Evolutionary conservation across 1,284 basidiomycete species (phyloP).

Genomic region (Ustilago sp.): DNA sequence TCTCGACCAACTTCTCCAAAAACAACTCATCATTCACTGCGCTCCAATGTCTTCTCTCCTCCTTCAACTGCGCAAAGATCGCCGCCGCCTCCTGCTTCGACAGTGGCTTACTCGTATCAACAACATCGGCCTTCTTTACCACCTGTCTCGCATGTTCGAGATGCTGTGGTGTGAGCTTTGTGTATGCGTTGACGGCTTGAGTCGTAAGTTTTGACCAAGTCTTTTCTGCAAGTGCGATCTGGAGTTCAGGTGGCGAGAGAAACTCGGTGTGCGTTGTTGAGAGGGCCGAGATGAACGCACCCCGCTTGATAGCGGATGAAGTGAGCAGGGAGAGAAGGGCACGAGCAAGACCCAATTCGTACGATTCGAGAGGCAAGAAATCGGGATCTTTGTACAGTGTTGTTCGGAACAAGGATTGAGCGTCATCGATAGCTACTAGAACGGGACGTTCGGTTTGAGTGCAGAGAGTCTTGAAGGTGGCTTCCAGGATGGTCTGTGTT

Average conservation of each 20-base stretch:
- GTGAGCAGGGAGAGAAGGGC: conserved; percentile 52
- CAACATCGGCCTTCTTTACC: conserved; percentile 27
- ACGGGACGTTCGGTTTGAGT: conserved; percentile 79
- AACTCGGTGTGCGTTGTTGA: conserved; percentile 57
- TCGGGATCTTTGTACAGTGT: conserved; percentile 83
- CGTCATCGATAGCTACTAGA: conserved; percentile 86
- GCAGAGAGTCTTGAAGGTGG: conserved; percentile 77
- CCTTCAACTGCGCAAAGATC: conserved; percentile 51
- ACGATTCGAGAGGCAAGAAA: conserved; percentile 79
- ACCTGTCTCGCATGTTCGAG: conserved; percentile 42
- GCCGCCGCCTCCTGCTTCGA: conserved; percentile 47
- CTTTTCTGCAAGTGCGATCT: conserved; percentile 45
- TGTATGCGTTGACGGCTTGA: conserved; percentile 57
- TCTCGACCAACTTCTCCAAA: conserved; percentile 62
- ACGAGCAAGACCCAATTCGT: conserved; percentile 84
- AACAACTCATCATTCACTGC: conserved; percentile 63
- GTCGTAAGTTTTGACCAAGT: conserved; percentile 14
- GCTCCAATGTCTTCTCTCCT: conserved; percentile 51
- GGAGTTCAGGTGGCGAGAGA: conserved; percentile 43
- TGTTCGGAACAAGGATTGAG: conserved; percentile 82
- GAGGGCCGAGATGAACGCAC: conserved; percentile 50
- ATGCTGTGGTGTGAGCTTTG: conserved; percentile 47
- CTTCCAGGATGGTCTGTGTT: conserved; percentile 76
- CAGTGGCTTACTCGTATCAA: conserved; percentile 39
- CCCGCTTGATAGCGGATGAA: conserved; percentile 24